Evolutionary conservation across 225 moss, liverwort and hornwort species (phyloP).

Genomic region (Antitrichia curtipendula): DNA sequence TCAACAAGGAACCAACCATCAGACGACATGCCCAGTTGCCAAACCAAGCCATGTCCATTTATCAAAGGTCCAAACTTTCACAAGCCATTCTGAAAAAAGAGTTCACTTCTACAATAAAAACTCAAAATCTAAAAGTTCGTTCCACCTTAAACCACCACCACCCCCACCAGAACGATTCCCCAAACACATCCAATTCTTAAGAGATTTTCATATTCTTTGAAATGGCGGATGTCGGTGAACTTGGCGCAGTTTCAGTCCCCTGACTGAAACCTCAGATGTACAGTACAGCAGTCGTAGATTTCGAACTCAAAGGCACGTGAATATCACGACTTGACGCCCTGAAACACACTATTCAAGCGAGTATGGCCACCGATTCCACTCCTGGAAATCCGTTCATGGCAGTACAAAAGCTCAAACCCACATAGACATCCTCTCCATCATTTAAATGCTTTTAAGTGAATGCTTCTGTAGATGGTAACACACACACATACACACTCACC

Average conservation of each 20-base stretch:
- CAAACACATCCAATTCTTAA: neutral
- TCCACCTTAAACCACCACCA: neutral
- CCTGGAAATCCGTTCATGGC: neutral
- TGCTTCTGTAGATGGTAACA: neutral
- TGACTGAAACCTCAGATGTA: neutral
- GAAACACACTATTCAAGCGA: neutral
- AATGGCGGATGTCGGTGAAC: neutral
- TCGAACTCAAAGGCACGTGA: neutral
- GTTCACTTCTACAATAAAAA: too few species aligned
- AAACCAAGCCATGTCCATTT: neutral
- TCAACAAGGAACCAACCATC: neutral
- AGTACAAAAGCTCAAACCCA: neutral
- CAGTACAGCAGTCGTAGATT: too few species aligned
- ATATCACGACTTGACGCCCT: neutral
- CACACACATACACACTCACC: too few species aligned
- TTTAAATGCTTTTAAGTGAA: neutral
- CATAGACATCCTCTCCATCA: neutral
- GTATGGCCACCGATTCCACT: neutral
- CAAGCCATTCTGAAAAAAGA: neutral
- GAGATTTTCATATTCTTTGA: neutral
- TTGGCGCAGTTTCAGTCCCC: neutral
- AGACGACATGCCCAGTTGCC: neutral
- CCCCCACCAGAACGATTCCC: neutral
- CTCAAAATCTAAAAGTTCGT: neutral
- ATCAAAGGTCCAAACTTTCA: neutral